Evolutionary conservation across 768 basidiomycete species (phyloP), one percentile per base, ranked within the genome.

Genomic region (Tulasnella sp.): DNA sequence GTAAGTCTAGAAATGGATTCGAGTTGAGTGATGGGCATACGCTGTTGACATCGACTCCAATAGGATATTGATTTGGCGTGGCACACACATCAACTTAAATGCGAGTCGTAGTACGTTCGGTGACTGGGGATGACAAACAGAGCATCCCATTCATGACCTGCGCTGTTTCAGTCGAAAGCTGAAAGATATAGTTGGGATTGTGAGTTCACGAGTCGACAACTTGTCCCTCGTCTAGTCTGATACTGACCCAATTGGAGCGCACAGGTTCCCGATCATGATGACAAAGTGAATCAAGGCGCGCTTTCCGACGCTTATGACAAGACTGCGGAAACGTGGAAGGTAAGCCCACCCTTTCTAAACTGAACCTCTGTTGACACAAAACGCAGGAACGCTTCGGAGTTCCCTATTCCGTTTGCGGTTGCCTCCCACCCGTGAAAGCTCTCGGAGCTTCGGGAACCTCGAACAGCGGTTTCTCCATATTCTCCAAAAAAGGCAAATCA

Each of bases 341-440:
- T 87, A 39, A n/a, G 69, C 20, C 20, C 0, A 11, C 37, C 37
- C 32, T 1, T 29, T 18, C 26, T 5, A 78, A 6, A 32, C 18
- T 20, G 20, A 13, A 13, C 9, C 48, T 2, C 18, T 37, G 46
- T 26, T 51, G 11, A 15, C 79, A 9, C n/a, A 26, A 20, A 29
- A 23, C 29, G 7, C 69, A 88, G 82, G 79, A 84, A 20, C 88
- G 89, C 10, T 91, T 88, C 81, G 84, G 85, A 57, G 83, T 87
- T 7, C 83, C 86, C 1, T 92, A 92, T 82, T 87, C 85, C 72
- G 86, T 88, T 78, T 92, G 91, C 78, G 90, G 91, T 1, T 91
- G 91, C 81, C 86, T 88, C 0, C 82, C 88, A 15, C 79, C 81
- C 7, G 4, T 67, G 4, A 67, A 67, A 35, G 32, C 61, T 5